Evolutionary conservation across 305 asterid genomes (phyloP), one percentile per base, ranked within the genome.

Genomic region (Fraxinus latifolia): DNA sequence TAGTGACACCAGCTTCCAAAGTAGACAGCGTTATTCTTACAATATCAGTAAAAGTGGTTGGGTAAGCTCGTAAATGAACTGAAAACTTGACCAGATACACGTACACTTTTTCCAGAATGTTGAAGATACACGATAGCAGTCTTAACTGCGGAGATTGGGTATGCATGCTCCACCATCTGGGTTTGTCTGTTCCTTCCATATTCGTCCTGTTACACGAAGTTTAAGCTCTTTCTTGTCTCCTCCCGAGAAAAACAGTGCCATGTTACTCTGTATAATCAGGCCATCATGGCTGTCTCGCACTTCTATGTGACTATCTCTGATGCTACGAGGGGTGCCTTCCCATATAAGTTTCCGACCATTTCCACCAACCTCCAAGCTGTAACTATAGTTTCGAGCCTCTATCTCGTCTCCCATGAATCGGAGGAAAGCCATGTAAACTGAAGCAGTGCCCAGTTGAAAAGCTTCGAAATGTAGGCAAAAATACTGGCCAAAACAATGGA

Each of bases 301-400:
- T 82, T 94, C 92, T 82, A 91, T 82, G 85, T 94, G 97, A 36
- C 96, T 90, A 77, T 94, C 98, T 78, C 98, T 85, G 53, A 94
- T 81, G 87, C 98, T 92, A 77, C 98, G 85, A 19, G 97, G 98
- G 58, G 95, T 93, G 81, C 98, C 98, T 55, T 93, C 98, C 95
- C 95, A 93, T 44, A 86, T 89, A 31, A 93, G 95, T 82, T 91
- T 92, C 81, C 98, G 82, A 1, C 98, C 97, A 32, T 93, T 93
- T 14, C 97, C 97, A 32, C 98, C 96, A 12, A 92, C 97, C 89
- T 93, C 94, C 87, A 93, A 86, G 85, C 98, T 91, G 88, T 92
- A 93, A 89, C 93, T 89, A 81, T 91, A 93, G 79, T 89, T 89
- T 53, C 94, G 87, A 39, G 95, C 94, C 7, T 93, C 93, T 86